phyloP scores from a whole-genome alignment of 257 asterid genomes.

The Gynochthodes officinalis region DNA sequence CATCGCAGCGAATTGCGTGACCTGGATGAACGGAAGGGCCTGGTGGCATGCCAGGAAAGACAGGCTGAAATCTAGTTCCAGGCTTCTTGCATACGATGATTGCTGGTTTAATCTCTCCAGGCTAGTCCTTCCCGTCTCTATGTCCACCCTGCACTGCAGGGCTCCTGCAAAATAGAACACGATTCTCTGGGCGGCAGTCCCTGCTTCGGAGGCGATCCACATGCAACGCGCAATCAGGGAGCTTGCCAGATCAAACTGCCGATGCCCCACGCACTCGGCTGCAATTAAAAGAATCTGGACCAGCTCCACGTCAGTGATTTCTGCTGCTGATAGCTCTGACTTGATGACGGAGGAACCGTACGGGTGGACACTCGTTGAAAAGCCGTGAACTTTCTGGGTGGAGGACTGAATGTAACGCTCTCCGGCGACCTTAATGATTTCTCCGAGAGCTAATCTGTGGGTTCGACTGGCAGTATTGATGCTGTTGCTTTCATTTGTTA shows the following conservation, averaged over 20 bases:
- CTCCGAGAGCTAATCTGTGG: conserved; percentile 37
- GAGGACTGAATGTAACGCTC: conserved; percentile 56
- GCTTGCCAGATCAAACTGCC: conserved; percentile 38
- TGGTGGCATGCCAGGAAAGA: conserved; percentile 50
- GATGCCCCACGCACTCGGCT: conserved; percentile 43
- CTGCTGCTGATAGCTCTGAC: conserved; percentile 41
- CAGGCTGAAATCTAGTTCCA: conserved; percentile 38
- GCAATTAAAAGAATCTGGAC: conserved; percentile 45
- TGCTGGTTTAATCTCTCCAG: conserved; percentile 13
- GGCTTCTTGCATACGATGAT: conserved; percentile 10
- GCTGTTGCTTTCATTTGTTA: neutral
- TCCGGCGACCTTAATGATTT: conserved; percentile 52
- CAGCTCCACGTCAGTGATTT: conserved; percentile 52
- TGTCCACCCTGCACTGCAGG: conserved; percentile 39
- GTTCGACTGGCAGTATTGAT: neutral
- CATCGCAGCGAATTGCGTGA: conserved; percentile 51
- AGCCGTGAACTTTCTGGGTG: conserved; percentile 42
- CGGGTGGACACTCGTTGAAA: conserved; percentile 51
- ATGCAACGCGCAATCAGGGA: conserved; percentile 35
- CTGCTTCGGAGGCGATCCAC: conserved; percentile 38
- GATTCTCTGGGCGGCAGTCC: conserved; percentile 55
- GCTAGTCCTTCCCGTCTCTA: conserved; percentile 30
- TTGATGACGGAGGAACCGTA: conserved; percentile 35
- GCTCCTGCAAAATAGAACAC: conserved; percentile 50
- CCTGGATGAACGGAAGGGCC: conserved; percentile 54